phyloP scores from a whole-genome alignment of 305 asterid genomes.

The Lippia alba region DNA sequence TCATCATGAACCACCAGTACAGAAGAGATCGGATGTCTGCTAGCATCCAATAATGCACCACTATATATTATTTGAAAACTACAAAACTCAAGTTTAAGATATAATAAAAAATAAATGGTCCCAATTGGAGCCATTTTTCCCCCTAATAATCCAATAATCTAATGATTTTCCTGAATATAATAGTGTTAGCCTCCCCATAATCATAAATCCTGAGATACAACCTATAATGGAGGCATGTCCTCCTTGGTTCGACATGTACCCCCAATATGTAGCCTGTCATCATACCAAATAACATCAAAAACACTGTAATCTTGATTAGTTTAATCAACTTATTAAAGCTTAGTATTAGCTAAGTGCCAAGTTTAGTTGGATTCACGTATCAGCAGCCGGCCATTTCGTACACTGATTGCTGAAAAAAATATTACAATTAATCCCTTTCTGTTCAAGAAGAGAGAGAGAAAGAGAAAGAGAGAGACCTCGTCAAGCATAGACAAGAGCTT shows the following conservation, averaged over 20 bases:
- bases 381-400: constrained; percentile 13
- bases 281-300: constrained; percentile 31
- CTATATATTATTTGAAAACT: constrained; percentile 18
- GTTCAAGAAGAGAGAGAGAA: background rate
- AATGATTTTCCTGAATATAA: background rate
- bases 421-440: no score
- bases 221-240: constrained; percentile 61
- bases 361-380: constrained; percentile 21
- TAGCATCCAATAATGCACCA: constrained; percentile 39
- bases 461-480: constrained; percentile 49
- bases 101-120: constrained; percentile 40
- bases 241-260: constrained; percentile 62
- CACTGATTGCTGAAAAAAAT: background rate
- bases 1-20: background rate
- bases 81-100: constrained; percentile 7
- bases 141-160: no score
- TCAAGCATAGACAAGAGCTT: constrained; percentile 67
- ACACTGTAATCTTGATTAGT: background rate
- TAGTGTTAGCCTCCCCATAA: constrained; percentile 28
- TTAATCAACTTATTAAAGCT: background rate
- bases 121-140: constrained; percentile 24
- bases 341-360: constrained; percentile 4
- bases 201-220: constrained; percentile 37
- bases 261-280: constrained; percentile 44
- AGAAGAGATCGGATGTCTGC: constrained; percentile 16